Evolutionary conservation across 1,284 basidiomycete genomes (phyloP).

Genomic region (Gastroboletus turbinatus): DNA sequence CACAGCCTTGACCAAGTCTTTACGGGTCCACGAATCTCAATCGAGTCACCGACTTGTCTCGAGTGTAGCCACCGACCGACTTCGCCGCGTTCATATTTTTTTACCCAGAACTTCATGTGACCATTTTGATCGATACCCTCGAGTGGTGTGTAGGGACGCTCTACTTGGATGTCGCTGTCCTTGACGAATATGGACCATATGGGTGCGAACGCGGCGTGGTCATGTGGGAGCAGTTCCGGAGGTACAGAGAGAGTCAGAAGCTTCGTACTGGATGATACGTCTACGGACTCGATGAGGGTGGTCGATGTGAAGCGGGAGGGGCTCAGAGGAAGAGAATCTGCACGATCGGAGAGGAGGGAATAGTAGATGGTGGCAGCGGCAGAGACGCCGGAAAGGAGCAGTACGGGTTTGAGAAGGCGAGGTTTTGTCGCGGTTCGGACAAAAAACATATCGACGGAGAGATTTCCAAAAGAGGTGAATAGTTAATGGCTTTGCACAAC

Average conservation of each 20-base stretch:
- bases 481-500: constrained; percentile 19
- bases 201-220: constrained; percentile 35
- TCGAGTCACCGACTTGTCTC: constrained; percentile 59
- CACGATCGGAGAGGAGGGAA: constrained; percentile 47
- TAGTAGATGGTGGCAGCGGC: constrained; percentile 45
- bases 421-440: neutral
- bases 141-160: constrained; percentile 80
- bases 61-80: constrained; percentile 81
- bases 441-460: constrained; percentile 22
- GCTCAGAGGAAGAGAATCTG: constrained; percentile 48
- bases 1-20: constrained; percentile 63
- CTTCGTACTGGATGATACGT: constrained; percentile 54
- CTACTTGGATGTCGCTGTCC: constrained; percentile 87
- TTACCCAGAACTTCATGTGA: constrained; percentile 72
- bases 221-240: constrained; percentile 38
- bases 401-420: neutral
- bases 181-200: constrained; percentile 82
- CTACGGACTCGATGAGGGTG: constrained; percentile 53
- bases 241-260: constrained; percentile 63
- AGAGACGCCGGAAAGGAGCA: constrained; percentile 33
- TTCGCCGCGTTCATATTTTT: constrained; percentile 77
- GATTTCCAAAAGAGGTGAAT: constrained; percentile 15
- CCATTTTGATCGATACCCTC: constrained; percentile 65
- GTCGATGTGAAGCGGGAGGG: constrained; percentile 63
- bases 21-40: constrained; percentile 79